Evolutionary conservation across 1,284 basidiomycete genomes (phyloP).

Genomic region (Trichosporon sp.): DNA sequence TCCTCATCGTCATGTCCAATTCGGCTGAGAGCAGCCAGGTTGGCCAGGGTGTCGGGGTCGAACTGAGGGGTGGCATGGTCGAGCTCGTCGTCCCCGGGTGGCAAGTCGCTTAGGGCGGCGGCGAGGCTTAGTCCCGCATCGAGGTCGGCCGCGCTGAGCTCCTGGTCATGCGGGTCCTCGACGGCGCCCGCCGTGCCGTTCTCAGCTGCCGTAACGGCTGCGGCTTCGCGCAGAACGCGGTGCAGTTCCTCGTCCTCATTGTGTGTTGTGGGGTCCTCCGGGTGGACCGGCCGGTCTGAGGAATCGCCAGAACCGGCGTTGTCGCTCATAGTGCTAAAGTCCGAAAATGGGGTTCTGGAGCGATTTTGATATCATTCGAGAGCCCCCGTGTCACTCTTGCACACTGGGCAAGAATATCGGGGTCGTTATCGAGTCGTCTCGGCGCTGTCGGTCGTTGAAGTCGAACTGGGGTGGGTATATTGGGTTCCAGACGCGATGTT

Average conservation of each 20-base stretch:
- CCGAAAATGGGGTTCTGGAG: conserved; percentile 17
- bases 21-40: conserved; percentile 41
- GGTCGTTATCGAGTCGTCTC: neutral
- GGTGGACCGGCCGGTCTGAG: conserved; percentile 28
- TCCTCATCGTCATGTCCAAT: conserved; percentile 19
- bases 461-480: neutral
- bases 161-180: neutral
- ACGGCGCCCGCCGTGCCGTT: neutral
- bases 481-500: neutral
- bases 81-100: conserved; percentile 12
- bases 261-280: conserved; percentile 2
- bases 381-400: conserved; percentile 1
- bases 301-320: conserved; percentile 30
- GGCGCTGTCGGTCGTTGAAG: neutral
- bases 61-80: conserved; percentile 18
- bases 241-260: conserved; percentile 2
- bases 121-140: conserved; percentile 12
- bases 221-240: conserved; percentile 1
- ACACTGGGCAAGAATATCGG: neutral
- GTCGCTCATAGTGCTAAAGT: conserved; percentile 35
- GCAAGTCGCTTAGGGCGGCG: conserved; percentile 14
- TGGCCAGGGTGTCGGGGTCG: conserved; percentile 43
- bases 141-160: conserved; percentile 5
- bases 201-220: neutral
- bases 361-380: conserved; percentile 17